Conservation (phyloP, 495 filamentous ascomycete genomes). For the Neurospora hispaniola region DNA sequence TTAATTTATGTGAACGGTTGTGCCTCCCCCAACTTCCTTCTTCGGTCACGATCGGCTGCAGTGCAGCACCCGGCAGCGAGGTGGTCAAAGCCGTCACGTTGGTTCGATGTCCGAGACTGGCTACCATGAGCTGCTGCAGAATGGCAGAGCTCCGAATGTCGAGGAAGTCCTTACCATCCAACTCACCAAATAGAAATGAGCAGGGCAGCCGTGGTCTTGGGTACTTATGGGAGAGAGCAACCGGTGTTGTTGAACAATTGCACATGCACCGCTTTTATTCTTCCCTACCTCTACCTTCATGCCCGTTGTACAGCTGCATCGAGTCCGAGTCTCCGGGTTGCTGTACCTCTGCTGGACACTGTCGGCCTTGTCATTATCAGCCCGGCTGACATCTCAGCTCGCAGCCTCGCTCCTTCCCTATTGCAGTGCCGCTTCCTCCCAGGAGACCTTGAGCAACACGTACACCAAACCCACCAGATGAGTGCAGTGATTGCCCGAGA, state of each 20-base stretch:
- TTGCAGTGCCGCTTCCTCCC: background rate
- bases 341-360: background rate
- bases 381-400: background rate
- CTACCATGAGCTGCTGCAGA: background rate
- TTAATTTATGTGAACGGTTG: background rate
- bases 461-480: background rate
- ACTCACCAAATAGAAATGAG: background rate
- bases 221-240: background rate
- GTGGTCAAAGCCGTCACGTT: background rate
- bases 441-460: background rate
- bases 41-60: background rate
- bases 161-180: background rate
- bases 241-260: background rate
- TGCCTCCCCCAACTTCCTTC: background rate
- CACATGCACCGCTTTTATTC: background rate
- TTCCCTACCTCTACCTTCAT: background rate
- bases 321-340: background rate
- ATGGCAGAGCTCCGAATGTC: background rate
- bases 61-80: background rate
- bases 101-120: background rate
- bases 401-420: background rate
- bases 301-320: background rate
- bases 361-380: background rate
- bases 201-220: background rate
- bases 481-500: background rate